Percentiles rank a stretch among this genome's conserved stretches.
Evolutionary conservation across 345 rosid species (phyloP).

Genomic region (Raphanus sativus): DNA sequence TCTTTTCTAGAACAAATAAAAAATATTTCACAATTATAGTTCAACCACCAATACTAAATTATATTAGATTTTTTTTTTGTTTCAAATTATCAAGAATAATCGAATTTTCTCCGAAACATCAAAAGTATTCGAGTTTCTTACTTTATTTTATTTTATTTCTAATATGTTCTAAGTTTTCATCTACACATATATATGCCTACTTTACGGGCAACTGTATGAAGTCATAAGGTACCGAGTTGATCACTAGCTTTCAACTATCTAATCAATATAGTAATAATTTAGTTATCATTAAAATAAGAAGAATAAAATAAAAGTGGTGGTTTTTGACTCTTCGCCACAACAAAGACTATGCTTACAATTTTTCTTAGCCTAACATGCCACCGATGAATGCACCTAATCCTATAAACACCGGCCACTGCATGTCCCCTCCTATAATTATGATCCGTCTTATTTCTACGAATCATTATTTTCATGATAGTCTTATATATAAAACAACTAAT

Average conservation of each 20-base stretch:
- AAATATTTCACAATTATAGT: no score
- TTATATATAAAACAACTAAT: slow-evolving; percentile 1
- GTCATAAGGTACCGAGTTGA: slow-evolving; percentile 3
- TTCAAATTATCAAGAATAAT: no score
- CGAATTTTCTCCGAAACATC: not conserved
- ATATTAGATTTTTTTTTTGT: no score
- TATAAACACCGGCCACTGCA: slow-evolving; percentile 39
- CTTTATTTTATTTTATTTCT: not conserved
- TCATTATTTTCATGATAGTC: slow-evolving; percentile 30
- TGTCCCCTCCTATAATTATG: slow-evolving; percentile 37
- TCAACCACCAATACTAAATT: no score
- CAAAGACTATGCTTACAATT: slow-evolving; percentile 31
- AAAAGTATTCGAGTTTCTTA: not conserved
- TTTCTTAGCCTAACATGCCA: slow-evolving; percentile 41
- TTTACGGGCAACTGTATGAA: not conserved
- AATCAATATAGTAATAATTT: not conserved
- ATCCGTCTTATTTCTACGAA: slow-evolving; percentile 19
- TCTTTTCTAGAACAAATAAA: no score
- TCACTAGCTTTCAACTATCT: slow-evolving; percentile 21
- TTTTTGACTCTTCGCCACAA: slow-evolving; percentile 33
- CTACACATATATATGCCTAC: not conserved
- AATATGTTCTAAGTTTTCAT: not conserved
- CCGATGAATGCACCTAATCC: slow-evolving; percentile 43
- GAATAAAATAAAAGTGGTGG: slow-evolving; percentile 15
- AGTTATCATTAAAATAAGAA: not conserved